Evolutionary conservation across 2,329 filamentous ascomycete genomes (phyloP).

Genomic region (Talaromyces verruculosus): DNA sequence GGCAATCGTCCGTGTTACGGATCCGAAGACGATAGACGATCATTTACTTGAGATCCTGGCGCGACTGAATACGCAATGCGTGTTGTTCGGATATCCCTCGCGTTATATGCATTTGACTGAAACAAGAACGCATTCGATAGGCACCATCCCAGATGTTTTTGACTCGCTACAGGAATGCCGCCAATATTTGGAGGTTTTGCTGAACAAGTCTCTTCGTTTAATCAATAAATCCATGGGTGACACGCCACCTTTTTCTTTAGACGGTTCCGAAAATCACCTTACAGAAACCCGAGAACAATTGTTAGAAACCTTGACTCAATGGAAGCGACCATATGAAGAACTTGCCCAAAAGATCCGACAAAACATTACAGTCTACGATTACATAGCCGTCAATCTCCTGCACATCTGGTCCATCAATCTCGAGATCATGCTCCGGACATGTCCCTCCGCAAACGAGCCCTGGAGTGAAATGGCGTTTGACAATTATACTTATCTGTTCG

Average conservation of each 20-base stretch:
- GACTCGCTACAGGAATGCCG: constrained; percentile 12
- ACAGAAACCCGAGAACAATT: constrained; percentile 7
- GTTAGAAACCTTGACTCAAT: not conserved
- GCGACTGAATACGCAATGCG: constrained; percentile 15
- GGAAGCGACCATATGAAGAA: not conserved
- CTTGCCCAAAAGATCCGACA: not conserved
- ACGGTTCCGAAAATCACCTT: not conserved
- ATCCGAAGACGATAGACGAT: constrained; percentile 15
- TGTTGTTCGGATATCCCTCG: constrained; percentile 19
- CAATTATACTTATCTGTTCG: constrained; percentile 11
- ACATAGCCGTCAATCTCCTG: constrained; percentile 7
- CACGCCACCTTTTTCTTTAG: not conserved
- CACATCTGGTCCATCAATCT: constrained; percentile 14
- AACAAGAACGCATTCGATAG: not conserved
- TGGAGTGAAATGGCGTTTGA: constrained; percentile 19
- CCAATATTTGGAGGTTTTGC: constrained; percentile 15
- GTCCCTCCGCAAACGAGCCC: not conserved
- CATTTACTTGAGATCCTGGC: constrained; percentile 20
- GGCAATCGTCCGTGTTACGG: constrained; percentile 5
- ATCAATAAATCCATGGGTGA: not conserved
- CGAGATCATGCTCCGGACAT: constrained; percentile 17
- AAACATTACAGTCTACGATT: not conserved
- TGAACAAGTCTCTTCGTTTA: constrained; percentile 5
- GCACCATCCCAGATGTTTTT: not conserved
- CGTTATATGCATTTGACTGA: constrained; percentile 12